These are phyloP conservation scores for Neofusicoccum cordaticola DNA, from an alignment of 2,329 filamentous ascomycete species.

Conservation along the genomic window DNA sequence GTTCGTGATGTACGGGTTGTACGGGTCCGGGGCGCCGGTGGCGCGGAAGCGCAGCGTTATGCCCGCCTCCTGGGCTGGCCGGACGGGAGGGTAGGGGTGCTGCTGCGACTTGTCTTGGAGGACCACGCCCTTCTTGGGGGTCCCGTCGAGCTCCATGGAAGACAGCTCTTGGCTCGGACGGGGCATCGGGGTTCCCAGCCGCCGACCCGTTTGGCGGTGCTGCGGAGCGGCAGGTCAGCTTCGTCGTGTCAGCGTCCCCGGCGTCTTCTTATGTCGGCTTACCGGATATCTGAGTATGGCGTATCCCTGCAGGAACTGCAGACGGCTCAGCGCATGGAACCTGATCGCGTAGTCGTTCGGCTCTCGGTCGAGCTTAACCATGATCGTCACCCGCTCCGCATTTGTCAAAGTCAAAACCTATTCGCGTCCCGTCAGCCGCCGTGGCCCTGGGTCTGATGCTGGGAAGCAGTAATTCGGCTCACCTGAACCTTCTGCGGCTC, in stretches of 20 bases:
- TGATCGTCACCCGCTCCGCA: slow-evolving; percentile 20
- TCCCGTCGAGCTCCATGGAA: slow-evolving; percentile 19
- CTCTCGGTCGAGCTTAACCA: slow-evolving; percentile 20
- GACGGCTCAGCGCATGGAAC: slow-evolving; percentile 20
- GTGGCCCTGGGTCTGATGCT: neutral
- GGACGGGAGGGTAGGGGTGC: slow-evolving; percentile 18
- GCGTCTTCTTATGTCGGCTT: neutral
- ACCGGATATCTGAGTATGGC: slow-evolving; percentile 21
- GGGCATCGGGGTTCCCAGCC: slow-evolving; percentile 19
- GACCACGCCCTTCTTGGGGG: slow-evolving; percentile 15
- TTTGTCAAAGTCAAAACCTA: slow-evolving; percentile 20
- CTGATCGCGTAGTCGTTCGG: slow-evolving; percentile 21
- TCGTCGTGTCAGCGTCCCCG: neutral
- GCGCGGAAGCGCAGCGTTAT: slow-evolving; percentile 22
- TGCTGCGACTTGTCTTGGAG: slow-evolving; percentile 15
- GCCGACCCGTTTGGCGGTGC: neutral
- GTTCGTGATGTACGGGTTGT: slow-evolving; percentile 22
- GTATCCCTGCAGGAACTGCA: slow-evolving; percentile 21
- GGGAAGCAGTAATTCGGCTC: neutral
- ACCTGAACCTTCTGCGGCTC: slow-evolving; percentile 19
- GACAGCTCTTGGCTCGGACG: slow-evolving; percentile 17
- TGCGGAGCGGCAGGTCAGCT: slow-evolving; percentile 6
- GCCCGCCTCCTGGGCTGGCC: slow-evolving; percentile 17
- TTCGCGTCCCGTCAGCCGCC: neutral
- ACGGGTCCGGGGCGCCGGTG: slow-evolving; percentile 22